Conservation (phyloP, 2,329 filamentous ascomycete genomes). For the Neoarthrinium moseri region DNA sequence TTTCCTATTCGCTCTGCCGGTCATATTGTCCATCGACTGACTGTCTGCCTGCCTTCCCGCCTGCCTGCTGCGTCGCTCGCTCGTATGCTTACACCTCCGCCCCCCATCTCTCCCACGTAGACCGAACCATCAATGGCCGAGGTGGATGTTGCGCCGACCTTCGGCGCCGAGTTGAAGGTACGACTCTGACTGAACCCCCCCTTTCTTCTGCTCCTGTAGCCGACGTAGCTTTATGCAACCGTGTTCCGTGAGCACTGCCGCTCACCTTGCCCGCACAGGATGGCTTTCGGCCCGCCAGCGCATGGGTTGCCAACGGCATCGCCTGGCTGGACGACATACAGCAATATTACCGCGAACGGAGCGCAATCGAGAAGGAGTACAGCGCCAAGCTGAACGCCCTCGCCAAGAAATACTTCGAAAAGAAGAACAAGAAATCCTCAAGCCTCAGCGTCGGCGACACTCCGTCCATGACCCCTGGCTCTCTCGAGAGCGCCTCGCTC, state of each 20-base stretch:
- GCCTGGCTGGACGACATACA: conserved; percentile 96
- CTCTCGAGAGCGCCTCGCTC: conserved; percentile 91
- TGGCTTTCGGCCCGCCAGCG: conserved; percentile 92
- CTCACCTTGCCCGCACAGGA: conserved; percentile 56
- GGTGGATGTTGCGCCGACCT: conserved; percentile 78
- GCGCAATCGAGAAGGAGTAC: conserved; percentile 95
- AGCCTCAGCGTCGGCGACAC: conserved; percentile 90
- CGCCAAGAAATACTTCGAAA: conserved; percentile 96
- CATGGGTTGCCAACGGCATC: conserved; percentile 87
- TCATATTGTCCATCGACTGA: conserved; percentile 5
- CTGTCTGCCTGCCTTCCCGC: not conserved
- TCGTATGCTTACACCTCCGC: not conserved
- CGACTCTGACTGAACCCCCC: conserved; percentile 17
- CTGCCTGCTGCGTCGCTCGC: not conserved
- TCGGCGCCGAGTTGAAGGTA: conserved; percentile 94
- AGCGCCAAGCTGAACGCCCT: conserved; percentile 81
- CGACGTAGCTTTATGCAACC: not conserved
- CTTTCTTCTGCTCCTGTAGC: conserved; percentile 17
- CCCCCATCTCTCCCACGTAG: not conserved
- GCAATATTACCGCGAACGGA: conserved; percentile 93
- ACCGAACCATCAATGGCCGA: conserved; percentile 64
- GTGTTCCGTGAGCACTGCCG: not conserved
- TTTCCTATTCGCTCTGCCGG: not conserved
- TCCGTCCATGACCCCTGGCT: conserved; percentile 89
- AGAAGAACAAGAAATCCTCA: conserved; percentile 88